phyloP scores from a whole-genome alignment of 352 stramenopile species.

The Phytophthora colocasiae region DNA sequence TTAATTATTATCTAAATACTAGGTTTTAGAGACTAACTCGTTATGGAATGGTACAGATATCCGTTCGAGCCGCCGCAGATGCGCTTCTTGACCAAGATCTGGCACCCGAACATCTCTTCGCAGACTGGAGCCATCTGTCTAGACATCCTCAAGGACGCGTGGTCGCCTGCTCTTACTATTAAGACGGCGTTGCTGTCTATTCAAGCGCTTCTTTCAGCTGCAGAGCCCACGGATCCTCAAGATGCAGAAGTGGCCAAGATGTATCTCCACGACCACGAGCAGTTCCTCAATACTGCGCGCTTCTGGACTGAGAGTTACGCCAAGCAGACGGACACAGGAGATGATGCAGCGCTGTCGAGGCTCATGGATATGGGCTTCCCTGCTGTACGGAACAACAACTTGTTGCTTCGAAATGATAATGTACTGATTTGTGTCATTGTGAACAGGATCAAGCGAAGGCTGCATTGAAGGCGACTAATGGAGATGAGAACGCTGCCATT shows the following conservation, averaged over 20 bases:
- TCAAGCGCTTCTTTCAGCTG: slow-evolving; percentile 95
- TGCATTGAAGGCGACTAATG: slow-evolving; percentile 69
- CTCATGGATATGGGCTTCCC: slow-evolving; percentile 91
- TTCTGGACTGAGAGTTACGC: slow-evolving; percentile 98
- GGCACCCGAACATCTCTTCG: slow-evolving; percentile 98
- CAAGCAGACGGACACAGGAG: slow-evolving; percentile 61
- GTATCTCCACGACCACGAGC: slow-evolving; percentile 93
- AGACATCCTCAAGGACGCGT: slow-evolving; percentile 98
- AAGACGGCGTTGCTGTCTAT: slow-evolving; percentile 97
- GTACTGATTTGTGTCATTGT: slow-evolving; percentile 1
- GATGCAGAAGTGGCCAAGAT: slow-evolving; percentile 97
- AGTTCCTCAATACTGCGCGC: slow-evolving; percentile 95
- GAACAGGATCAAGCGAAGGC: slow-evolving; percentile 70
- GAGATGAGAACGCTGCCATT: slow-evolving; percentile 91
- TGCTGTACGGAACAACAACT: slow-evolving; percentile 41
- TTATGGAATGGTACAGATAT: slow-evolving; percentile 51
- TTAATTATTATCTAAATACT: background rate
- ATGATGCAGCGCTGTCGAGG: slow-evolving; percentile 68
- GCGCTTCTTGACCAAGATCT: slow-evolving; percentile 95
- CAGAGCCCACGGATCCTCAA: slow-evolving; percentile 93
- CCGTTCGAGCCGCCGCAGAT: slow-evolving; percentile 97
- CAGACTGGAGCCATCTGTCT: slow-evolving; percentile 98
- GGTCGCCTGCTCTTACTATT: slow-evolving; percentile 96
- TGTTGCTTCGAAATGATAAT: background rate
- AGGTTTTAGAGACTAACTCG: slow-evolving; percentile 6